phyloP scores from a whole-genome alignment of 2,329 filamentous ascomycete genomes.

The Scedosporium apiospermum region DNA sequence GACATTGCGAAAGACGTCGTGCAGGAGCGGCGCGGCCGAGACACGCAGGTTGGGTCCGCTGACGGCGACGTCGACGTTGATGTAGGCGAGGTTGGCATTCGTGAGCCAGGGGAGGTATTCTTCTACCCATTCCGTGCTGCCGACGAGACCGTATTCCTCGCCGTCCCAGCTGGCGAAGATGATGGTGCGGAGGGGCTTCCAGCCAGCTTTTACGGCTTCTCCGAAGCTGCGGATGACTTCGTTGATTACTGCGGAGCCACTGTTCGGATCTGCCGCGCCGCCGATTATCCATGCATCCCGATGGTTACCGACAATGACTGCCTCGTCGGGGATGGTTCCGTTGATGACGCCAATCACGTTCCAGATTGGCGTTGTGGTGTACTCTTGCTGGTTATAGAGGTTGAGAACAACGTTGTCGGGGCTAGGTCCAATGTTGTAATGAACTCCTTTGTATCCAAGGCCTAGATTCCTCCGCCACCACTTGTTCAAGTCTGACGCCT shows the following conservation, averaged over 20 bases:
- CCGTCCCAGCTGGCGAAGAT: conserved; percentile 81
- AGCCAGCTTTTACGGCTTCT: conserved; percentile 51
- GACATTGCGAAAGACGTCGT: conserved; percentile 61
- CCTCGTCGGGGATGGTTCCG: conserved; percentile 74
- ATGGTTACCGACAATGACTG: conserved; percentile 86
- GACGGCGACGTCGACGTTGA: conserved; percentile 76
- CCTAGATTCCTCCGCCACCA: conserved; percentile 64
- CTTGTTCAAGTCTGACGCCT: conserved; percentile 62
- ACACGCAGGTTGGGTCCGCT: conserved; percentile 54
- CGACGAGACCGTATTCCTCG: conserved; percentile 78
- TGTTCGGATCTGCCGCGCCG: conserved; percentile 77
- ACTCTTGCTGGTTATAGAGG: conserved; percentile 70
- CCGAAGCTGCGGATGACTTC: conserved; percentile 71
- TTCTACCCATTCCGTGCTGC: conserved; percentile 89
- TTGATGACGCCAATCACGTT: conserved; percentile 91
- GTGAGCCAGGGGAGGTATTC: conserved; percentile 77
- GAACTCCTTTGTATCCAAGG: conserved; percentile 67
- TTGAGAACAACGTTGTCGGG: conserved; percentile 64
- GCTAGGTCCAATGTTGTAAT: conserved; percentile 79
- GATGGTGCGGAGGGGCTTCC: conserved; percentile 68
- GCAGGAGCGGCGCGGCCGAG: conserved; percentile 64
- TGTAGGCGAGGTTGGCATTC: conserved; percentile 64
- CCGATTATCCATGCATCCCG: conserved; percentile 83
- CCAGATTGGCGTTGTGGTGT: conserved; percentile 75
- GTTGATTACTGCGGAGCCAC: conserved; percentile 68